Evolutionary conservation across 1,284 basidiomycete genomes (phyloP).

Genomic region (Tylopilus orsonianus): DNA sequence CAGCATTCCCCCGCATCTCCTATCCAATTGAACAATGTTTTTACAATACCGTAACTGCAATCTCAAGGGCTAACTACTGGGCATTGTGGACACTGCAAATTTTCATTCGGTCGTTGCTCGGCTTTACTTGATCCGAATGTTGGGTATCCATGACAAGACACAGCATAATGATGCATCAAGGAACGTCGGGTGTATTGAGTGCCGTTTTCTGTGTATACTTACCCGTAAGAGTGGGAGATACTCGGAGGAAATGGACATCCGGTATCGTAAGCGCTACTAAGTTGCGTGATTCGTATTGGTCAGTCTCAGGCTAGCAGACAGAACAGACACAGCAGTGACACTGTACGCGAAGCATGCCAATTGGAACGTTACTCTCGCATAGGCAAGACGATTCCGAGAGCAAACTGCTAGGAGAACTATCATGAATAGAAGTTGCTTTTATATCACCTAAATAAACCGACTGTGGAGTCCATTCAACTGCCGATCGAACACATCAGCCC

Average conservation of each 20-base stretch:
- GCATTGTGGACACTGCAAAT: constrained; percentile 12
- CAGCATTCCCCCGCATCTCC: constrained; percentile 43
- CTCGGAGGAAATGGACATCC: neutral
- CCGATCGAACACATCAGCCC: no score
- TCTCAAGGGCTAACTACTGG: constrained; percentile 26
- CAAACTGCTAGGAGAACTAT: neutral
- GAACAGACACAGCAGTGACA: no score
- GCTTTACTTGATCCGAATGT: constrained; percentile 9
- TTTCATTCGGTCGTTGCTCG: constrained; percentile 8
- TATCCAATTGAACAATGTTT: constrained; percentile 42
- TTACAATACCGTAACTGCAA: constrained; percentile 37
- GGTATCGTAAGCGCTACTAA: no score
- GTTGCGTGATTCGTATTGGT: no score
- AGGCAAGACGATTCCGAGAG: neutral
- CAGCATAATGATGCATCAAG: constrained; percentile 7
- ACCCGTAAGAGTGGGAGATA: constrained; percentile 3
- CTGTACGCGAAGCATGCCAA: neutral
- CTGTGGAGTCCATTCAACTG: no score
- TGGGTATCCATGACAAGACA: constrained; percentile 18
- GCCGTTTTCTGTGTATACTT: neutral
- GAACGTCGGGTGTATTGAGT: neutral
- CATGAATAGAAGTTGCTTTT: no score
- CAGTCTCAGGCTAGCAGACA: no score
- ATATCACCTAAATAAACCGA: no score
- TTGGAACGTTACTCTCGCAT: neutral